Evolutionary conservation across 208 protist genomes (phyloP).

Genomic region (Leishmania mexicana): DNA sequence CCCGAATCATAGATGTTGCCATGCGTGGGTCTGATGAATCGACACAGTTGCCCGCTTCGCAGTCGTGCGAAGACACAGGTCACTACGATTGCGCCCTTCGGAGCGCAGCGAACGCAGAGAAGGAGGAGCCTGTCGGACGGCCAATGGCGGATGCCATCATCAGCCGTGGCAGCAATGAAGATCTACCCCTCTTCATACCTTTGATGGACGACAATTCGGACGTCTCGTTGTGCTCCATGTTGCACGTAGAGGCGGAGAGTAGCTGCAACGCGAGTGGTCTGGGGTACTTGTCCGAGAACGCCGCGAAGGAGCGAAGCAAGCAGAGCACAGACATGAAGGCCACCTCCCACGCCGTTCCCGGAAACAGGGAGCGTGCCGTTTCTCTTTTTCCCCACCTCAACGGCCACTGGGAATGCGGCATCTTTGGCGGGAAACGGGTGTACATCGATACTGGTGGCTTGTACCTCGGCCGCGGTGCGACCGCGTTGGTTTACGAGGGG

Average conservation of each 20-base stretch:
- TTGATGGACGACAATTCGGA: not conserved
- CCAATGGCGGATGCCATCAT: not conserved
- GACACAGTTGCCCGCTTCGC: not conserved
- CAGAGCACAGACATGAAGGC: not conserved
- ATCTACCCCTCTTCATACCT: constrained; percentile 13
- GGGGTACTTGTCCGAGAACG: not conserved
- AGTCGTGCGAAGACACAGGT: not conserved
- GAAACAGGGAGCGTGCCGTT: not conserved
- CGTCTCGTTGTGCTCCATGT: not conserved
- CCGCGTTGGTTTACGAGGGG: constrained; percentile 19
- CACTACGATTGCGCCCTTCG: not conserved
- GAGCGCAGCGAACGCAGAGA: not conserved
- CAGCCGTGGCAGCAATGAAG: not conserved
- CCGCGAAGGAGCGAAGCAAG: constrained; percentile 1
- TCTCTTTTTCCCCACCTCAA: constrained; percentile 11
- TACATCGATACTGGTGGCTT: constrained; percentile 13
- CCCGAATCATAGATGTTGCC: constrained; percentile 8
- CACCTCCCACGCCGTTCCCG: not conserved
- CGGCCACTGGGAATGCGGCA: constrained; percentile 34
- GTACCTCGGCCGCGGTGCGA: constrained; percentile 22
- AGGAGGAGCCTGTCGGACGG: not conserved
- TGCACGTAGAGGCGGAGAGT: constrained; percentile 11
- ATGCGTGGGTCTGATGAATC: constrained; percentile 18
- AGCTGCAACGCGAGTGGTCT: not conserved
- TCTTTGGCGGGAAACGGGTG: constrained; percentile 24